A percentile compares a stretch with the other conserved stretches of the same genome.
These are phyloP conservation scores for Aspergillus japonicus DNA, from an alignment of 2,329 filamentous ascomycete species.

Conservation along the genomic window DNA sequence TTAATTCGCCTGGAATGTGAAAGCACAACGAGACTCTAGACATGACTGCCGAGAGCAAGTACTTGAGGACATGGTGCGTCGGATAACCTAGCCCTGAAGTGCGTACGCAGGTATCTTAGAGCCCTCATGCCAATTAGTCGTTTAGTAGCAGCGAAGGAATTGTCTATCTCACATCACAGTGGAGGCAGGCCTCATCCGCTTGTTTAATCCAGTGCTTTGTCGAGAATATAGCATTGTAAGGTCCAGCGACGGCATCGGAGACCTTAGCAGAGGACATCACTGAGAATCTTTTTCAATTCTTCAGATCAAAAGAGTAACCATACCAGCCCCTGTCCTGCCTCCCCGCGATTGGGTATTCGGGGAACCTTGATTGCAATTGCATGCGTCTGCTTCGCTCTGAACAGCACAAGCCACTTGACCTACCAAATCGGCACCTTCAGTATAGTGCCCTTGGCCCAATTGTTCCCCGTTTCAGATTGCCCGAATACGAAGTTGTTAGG, in stretches of 20 bases:
- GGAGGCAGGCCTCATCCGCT: conserved; percentile 99
- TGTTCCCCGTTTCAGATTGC: conserved; percentile 99
- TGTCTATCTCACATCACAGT: conserved; percentile 71
- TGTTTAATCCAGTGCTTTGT: conserved; percentile 97
- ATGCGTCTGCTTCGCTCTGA: conserved; percentile 96
- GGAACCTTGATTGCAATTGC: conserved; percentile 99
- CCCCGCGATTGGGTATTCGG: conserved; percentile 99
- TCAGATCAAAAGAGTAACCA: conserved; percentile 98
- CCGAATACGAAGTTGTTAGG: conserved; percentile 99
- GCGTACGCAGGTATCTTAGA: conserved; percentile 99
- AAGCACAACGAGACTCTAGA: conserved; percentile 97
- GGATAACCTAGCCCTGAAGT: conserved; percentile 98
- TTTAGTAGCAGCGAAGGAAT: background rate
- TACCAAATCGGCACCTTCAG: conserved; percentile 97
- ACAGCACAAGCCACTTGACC: conserved; percentile 98
- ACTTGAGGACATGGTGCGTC: conserved; percentile 98
- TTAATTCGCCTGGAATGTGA: conserved; percentile 98
- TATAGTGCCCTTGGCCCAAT: conserved; percentile 99
- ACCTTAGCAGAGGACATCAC: conserved; percentile 99
- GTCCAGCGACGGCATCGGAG: conserved; percentile 98
- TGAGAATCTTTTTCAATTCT: conserved; percentile 99
- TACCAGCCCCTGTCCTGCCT: conserved; percentile 99
- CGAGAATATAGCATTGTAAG: conserved; percentile 99
- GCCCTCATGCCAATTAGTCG: background rate
- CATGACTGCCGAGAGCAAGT: conserved; percentile 99